Percentiles rank a stretch among this genome's conserved stretches.
Conservation (phyloP, 2,329 filamentous ascomycete genomes). For the Aspergillus sp. region DNA sequence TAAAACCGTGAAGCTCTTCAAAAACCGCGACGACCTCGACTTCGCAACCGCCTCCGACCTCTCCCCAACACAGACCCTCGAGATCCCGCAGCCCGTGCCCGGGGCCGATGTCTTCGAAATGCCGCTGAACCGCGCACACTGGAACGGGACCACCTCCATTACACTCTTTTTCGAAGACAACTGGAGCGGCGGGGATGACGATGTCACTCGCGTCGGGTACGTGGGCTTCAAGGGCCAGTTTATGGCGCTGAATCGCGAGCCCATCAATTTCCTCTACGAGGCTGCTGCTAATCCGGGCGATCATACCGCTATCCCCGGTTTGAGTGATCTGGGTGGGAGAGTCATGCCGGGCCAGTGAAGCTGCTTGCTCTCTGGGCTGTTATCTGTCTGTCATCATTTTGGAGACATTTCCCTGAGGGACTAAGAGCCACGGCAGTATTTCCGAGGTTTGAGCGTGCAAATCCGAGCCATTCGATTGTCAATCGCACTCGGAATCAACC, state of each 20-base stretch:
- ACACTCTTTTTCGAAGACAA: constrained; percentile 89
- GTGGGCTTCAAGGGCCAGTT: constrained; percentile 91
- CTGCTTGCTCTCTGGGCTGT: too few relatives aligned
- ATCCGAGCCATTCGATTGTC: too few relatives aligned
- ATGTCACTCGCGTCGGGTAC: constrained; percentile 70
- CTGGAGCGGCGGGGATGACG: constrained; percentile 69
- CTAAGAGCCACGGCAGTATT: too few relatives aligned
- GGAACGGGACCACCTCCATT: constrained; percentile 74
- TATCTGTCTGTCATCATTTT: background rate
- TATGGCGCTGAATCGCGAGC: constrained; percentile 74
- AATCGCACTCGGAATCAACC: too few relatives aligned
- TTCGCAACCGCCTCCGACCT: constrained; percentile 66
- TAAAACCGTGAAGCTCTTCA: constrained; percentile 72
- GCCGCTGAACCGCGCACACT: constrained; percentile 75
- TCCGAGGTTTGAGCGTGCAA: too few relatives aligned
- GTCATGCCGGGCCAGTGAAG: constrained; percentile 36
- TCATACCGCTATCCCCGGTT: constrained; percentile 49
- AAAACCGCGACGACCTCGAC: constrained; percentile 80
- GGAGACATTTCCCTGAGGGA: too few relatives aligned
- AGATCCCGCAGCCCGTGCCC: constrained; percentile 61
- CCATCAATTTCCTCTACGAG: constrained; percentile 83
- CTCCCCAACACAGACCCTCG: constrained; percentile 62
- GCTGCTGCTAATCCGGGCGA: constrained; percentile 84
- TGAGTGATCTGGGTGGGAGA: constrained; percentile 29
- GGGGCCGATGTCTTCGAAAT: constrained; percentile 67